Evolutionary conservation across 352 stramenopile genomes (phyloP).

Genomic region (Pythium insidiosum): DNA sequence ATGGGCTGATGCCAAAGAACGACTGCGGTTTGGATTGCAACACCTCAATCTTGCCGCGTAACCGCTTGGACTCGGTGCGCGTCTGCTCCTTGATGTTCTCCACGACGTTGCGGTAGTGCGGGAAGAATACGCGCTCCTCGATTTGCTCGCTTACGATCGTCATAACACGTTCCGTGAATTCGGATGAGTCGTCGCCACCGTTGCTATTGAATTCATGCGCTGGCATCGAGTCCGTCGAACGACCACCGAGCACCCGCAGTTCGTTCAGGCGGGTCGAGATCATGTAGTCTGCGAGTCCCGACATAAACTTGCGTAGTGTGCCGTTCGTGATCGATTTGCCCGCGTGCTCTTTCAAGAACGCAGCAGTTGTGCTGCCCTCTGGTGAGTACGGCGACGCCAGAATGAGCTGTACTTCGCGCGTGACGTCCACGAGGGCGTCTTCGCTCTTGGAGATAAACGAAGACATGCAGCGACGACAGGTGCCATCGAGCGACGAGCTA

Average conservation of each 20-base stretch:
- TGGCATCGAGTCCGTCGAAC: conserved; percentile 13
- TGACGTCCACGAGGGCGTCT: conserved; percentile 63
- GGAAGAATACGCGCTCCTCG: conserved; percentile 79
- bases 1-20: conserved; percentile 76
- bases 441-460: conserved; percentile 79
- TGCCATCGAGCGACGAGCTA: conserved; percentile 25
- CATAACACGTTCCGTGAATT: conserved; percentile 59
- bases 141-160: conserved; percentile 76
- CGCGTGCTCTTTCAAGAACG: conserved; percentile 66
- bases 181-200: conserved; percentile 17
- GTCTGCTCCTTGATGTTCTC: conserved; percentile 54
- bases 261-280: conserved; percentile 76
- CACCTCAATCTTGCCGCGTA: conserved; percentile 80
- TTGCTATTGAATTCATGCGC: conserved; percentile 23
- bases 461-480: conserved; percentile 59
- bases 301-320: conserved; percentile 69
- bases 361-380: conserved; percentile 61
- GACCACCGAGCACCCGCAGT: conserved; percentile 46
- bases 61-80: conserved; percentile 54
- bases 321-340: conserved; percentile 36
- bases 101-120: conserved; percentile 60
- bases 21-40: conserved; percentile 66
- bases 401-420: conserved; percentile 74
- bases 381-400: conserved; percentile 79
- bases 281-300: conserved; percentile 71